Evolutionary conservation across 352 stramenopile genomes (phyloP).

Genomic region (Phytophthora vignae): DNA sequence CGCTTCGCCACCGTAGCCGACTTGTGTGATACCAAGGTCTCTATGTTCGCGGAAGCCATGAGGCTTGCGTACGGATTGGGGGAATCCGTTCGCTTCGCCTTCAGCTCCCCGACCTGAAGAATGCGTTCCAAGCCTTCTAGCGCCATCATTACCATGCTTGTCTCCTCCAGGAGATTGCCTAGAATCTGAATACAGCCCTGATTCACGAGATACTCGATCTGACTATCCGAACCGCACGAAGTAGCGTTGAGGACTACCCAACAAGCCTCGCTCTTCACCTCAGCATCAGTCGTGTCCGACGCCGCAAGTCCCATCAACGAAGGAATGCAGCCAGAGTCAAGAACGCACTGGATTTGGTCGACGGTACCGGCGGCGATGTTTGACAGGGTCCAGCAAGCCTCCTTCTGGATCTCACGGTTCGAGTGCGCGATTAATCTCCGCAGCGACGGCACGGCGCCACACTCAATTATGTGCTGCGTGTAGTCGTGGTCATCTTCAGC

Average conservation of each 20-base stretch:
- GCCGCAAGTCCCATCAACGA: conserved; percentile 95
- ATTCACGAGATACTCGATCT: conserved; percentile 92
- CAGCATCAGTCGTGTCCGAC: conserved; percentile 92
- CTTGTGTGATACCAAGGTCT: conserved; percentile 95
- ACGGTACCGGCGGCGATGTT: conserved; percentile 98
- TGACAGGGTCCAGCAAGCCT: conserved; percentile 95
- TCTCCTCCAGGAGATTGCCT: conserved; percentile 94
- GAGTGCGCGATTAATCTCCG: conserved; percentile 94
- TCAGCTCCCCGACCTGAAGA: conserved; percentile 94
- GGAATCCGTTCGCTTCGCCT: conserved; percentile 83
- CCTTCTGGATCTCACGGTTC: conserved; percentile 99
- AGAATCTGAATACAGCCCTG: conserved; percentile 90
- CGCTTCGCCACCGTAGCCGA: conserved; percentile 95
- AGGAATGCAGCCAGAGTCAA: conserved; percentile 96
- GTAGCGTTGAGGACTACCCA: conserved; percentile 99
- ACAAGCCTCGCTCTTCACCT: conserved; percentile 98
- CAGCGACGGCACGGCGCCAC: conserved; percentile 94
- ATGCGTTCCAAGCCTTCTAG: conserved; percentile 97
- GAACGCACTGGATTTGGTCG: conserved; percentile 97
- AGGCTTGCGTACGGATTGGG: conserved; percentile 91
- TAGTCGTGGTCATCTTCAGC: conserved; percentile 95
- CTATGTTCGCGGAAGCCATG: conserved; percentile 92
- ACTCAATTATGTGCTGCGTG: conserved; percentile 97
- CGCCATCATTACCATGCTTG: conserved; percentile 99
- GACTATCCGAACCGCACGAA: conserved; percentile 96